Conservation (phyloP, 2,329 filamentous ascomycete genomes). For the Pseudocercospora eumusae region DNA sequence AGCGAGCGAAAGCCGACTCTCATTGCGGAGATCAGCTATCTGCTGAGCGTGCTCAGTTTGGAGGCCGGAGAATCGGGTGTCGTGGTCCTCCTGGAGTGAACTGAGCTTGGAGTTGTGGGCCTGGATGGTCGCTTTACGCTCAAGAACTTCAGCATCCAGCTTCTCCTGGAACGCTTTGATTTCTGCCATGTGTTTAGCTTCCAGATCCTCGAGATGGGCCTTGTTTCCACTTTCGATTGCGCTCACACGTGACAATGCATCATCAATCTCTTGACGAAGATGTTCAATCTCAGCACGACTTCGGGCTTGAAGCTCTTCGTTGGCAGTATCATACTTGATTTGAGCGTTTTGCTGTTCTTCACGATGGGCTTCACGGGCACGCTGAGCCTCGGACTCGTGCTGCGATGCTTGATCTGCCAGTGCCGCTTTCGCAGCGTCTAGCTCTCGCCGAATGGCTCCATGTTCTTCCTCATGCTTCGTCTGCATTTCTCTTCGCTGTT, state of each 20-base stretch:
- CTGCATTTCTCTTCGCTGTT: slow-evolving; percentile 6
- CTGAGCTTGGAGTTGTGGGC: slow-evolving; percentile 13
- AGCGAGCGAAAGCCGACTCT: background rate
- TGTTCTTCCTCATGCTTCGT: slow-evolving; percentile 12
- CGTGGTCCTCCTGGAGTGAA: slow-evolving; percentile 15
- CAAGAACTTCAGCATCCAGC: slow-evolving; percentile 18
- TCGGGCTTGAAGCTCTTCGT: slow-evolving; percentile 10
- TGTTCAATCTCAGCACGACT: slow-evolving; percentile 12
- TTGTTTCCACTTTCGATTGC: slow-evolving; percentile 14
- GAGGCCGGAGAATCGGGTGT: slow-evolving; percentile 1
- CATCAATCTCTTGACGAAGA: slow-evolving; percentile 13
- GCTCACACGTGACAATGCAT: slow-evolving; percentile 14
- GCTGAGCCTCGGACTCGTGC: slow-evolving; percentile 9
- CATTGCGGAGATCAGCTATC: slow-evolving; percentile 2
- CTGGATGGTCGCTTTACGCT: slow-evolving; percentile 5
- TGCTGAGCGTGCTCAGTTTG: slow-evolving; percentile 13
- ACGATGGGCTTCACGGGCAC: slow-evolving; percentile 12
- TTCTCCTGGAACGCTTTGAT: slow-evolving; percentile 13
- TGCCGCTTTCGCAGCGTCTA: background rate
- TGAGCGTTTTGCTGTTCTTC: slow-evolving; percentile 18
- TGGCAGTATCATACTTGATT: slow-evolving; percentile 20
- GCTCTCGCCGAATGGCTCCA: slow-evolving; percentile 11
- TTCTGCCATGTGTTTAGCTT: slow-evolving; percentile 13
- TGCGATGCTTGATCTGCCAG: background rate
- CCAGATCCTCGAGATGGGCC: slow-evolving; percentile 14